Percentiles rank a stretch among this genome's conserved stretches.
These are phyloP conservation scores for Dunaliella salina DNA, from an alignment of 163 green algal genomes.

Conservation along the genomic window DNA sequence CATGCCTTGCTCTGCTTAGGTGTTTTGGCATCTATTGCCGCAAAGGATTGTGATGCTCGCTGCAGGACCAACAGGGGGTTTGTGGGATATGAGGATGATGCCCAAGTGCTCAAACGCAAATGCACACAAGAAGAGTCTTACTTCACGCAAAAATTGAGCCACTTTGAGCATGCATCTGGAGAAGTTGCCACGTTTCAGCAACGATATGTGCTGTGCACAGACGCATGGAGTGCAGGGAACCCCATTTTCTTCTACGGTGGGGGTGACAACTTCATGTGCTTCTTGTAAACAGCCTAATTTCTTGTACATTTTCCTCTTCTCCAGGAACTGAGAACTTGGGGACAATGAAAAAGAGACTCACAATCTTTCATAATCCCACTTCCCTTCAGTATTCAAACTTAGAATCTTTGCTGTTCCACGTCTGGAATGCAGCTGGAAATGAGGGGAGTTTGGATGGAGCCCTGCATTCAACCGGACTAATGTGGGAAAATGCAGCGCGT, in stretches of 20 bases:
- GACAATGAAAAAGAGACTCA: background rate
- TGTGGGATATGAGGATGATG: no score
- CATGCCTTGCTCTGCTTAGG: no score
- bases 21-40: no score
- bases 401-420: background rate
- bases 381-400: background rate
- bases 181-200: constrained; percentile 49
- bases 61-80: no score
- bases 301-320: constrained; percentile 33
- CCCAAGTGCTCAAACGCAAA: no score
- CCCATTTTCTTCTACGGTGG: constrained; percentile 80
- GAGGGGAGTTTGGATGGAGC: constrained; percentile 38
- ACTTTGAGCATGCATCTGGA: background rate
- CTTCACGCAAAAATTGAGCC: background rate
- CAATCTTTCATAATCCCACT: background rate
- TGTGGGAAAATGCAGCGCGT: constrained; percentile 74
- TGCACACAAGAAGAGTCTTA: background rate
- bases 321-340: constrained; percentile 42
- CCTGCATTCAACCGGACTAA: constrained; percentile 56
- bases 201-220: constrained; percentile 70
- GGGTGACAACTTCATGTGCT: background rate
- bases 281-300: background rate
- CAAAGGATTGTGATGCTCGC: no score
- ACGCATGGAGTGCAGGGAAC: constrained; percentile 23
- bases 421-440: constrained; percentile 36